Conservation (phyloP, 345 rosid species). For the Carallia brachiata region DNA sequence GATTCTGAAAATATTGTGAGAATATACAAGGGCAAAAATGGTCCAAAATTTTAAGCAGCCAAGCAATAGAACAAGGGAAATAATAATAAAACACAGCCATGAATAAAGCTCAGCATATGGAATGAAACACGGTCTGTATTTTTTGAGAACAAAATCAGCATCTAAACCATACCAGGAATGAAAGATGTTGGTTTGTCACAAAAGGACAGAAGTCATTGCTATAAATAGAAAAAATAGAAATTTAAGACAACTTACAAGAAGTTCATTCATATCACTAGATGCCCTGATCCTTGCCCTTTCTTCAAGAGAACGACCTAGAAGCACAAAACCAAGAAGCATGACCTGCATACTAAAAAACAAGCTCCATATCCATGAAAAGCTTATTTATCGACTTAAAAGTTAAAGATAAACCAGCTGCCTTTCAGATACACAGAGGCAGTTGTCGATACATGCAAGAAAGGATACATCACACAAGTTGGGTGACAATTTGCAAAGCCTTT, state of each 20-base stretch:
- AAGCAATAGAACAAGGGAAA: neutral
- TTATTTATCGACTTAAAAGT: constrained; percentile 2
- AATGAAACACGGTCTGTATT: neutral
- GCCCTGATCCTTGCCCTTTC: constrained; percentile 82
- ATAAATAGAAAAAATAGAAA: neutral
- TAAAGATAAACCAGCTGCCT: constrained; percentile 2
- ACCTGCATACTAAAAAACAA: constrained; percentile 81
- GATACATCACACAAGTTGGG: neutral
- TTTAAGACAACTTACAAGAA: constrained; percentile 54
- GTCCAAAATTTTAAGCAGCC: neutral
- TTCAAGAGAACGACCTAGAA: constrained; percentile 91
- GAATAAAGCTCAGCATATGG: neutral
- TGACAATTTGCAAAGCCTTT: neutral
- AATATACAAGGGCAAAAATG: too few species aligned
- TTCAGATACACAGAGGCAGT: constrained; percentile 6
- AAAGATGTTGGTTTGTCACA: constrained; percentile 9
- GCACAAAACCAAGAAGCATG: constrained; percentile 98
- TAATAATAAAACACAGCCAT: neutral
- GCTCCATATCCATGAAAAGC: constrained; percentile 45
- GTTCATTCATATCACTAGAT: constrained; percentile 95
- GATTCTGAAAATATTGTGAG: too few species aligned
- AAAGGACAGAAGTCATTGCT: neutral
- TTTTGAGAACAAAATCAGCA: neutral
- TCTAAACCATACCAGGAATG: constrained; percentile 1
- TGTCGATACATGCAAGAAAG: neutral